Percentiles rank a stretch among this genome's conserved stretches.
Evolutionary conservation across 306 rosid species (phyloP).

Genomic region (Inga oerstediana): DNA sequence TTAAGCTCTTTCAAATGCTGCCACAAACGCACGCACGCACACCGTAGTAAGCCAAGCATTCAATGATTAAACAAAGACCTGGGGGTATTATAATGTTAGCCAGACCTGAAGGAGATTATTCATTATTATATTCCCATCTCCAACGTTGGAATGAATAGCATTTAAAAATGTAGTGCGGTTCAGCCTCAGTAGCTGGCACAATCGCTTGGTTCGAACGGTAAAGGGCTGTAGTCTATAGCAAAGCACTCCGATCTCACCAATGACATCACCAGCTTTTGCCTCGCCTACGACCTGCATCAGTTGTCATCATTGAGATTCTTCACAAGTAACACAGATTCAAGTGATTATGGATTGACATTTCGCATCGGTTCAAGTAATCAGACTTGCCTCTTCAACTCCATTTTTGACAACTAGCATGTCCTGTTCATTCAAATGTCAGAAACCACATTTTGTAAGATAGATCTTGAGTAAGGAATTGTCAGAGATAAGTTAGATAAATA

Average conservation of each 20-base stretch:
- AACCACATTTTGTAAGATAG: constrained; percentile 12
- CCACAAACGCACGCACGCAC: background rate
- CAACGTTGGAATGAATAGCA: constrained; percentile 83
- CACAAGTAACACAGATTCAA: background rate
- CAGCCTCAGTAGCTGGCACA: constrained; percentile 80
- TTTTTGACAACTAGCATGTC: constrained; percentile 66
- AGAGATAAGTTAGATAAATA: constrained; percentile 37
- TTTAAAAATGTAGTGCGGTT: constrained; percentile 75
- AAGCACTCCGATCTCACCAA: constrained; percentile 92
- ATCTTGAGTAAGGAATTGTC: background rate
- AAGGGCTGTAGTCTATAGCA: constrained; percentile 90
- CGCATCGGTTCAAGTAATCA: background rate
- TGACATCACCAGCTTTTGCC: constrained; percentile 73
- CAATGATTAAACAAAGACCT: background rate
- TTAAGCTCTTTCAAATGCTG: constrained; percentile 76
- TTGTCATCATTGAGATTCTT: constrained; percentile 22
- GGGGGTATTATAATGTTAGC: constrained; percentile 3
- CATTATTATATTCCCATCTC: constrained; percentile 90
- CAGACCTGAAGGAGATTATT: constrained; percentile 93
- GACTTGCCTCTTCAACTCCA: constrained; percentile 81
- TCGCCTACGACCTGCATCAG: constrained; percentile 73
- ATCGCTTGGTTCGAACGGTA: constrained; percentile 81
- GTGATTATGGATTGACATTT: background rate
- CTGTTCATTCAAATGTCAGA: constrained; percentile 50
- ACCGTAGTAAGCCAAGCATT: background rate